A percentile compares a stretch with the other conserved stretches of the same genome.
phyloP scores from a whole-genome alignment of 371 early-diverging fungal species.

The Coemansia sp. region DNA sequence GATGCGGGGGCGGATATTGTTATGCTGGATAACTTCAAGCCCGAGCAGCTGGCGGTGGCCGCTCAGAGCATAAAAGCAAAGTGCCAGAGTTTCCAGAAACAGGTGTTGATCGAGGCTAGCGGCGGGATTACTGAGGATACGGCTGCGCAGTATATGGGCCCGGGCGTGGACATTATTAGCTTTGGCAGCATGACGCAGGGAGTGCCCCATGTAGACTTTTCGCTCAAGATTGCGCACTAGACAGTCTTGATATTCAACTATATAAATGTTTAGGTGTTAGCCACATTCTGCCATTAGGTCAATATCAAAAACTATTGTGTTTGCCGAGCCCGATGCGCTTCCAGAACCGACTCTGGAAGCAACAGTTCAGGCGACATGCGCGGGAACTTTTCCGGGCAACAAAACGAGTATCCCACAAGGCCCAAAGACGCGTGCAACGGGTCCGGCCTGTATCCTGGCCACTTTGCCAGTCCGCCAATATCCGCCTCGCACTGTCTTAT shows the following conservation, averaged over 20 bases:
- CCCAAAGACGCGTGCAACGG: constrained; percentile 88
- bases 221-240: constrained; percentile 73
- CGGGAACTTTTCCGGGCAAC: constrained; percentile 44
- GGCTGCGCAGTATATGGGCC: constrained; percentile 75
- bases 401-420: constrained; percentile 68
- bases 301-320: not conserved
- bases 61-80: constrained; percentile 73
- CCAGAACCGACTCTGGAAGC: constrained; percentile 27
- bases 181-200: constrained; percentile 92
- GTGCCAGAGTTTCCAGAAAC: constrained; percentile 62
- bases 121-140: constrained; percentile 93
- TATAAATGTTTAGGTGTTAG: no score
- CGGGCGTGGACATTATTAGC: constrained; percentile 90
- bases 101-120: constrained; percentile 89
- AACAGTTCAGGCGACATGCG: constrained; percentile 42
- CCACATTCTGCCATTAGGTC: no score
- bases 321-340: no score
- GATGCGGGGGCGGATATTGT: constrained; percentile 94
- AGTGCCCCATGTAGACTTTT: constrained; percentile 95
- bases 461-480: constrained; percentile 83
- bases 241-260: no score
- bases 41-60: constrained; percentile 61
- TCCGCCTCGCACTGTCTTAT: constrained; percentile 61
- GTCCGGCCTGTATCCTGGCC: constrained; percentile 62
- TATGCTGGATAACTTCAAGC: constrained; percentile 85